phyloP scores from a whole-genome alignment of 768 basidiomycete species.

The Collybia nuda region DNA sequence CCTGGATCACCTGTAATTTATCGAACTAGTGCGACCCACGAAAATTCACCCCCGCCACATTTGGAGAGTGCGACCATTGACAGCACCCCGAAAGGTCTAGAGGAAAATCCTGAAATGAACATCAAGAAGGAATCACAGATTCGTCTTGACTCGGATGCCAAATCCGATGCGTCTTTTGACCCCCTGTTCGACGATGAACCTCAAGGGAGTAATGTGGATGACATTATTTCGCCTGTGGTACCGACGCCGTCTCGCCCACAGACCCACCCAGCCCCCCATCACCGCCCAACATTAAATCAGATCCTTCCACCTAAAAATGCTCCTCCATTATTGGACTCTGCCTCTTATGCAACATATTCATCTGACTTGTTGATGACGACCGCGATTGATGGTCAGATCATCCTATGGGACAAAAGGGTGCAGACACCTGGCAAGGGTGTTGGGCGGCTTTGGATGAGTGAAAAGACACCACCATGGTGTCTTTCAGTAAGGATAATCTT shows the following conservation, averaged over 20 bases:
- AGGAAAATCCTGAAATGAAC: conserved; percentile 8
- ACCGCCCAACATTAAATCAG: conserved; percentile 15
- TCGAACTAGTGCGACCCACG: conserved; percentile 3
- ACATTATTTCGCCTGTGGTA: conserved; percentile 7
- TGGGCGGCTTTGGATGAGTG: conserved; percentile 84
- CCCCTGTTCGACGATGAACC: conserved; percentile 89
- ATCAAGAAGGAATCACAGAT: conserved; percentile 12
- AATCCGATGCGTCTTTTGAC: conserved; percentile 81
- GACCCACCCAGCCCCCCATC: background rate
- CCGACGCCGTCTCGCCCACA: conserved; percentile 1
- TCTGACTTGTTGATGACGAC: conserved; percentile 86
- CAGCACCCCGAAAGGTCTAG: conserved; percentile 14
- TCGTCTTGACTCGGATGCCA: conserved; percentile 51
- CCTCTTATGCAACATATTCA: conserved; percentile 65
- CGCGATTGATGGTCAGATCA: conserved; percentile 88
- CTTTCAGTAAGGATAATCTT: conserved; percentile 65
- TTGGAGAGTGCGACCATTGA: conserved; percentile 13
- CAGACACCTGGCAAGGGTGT: conserved; percentile 66
- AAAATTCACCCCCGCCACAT: conserved; percentile 2
- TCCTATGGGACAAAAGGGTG: conserved; percentile 87
- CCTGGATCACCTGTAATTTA: conserved; percentile 15
- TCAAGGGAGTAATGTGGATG: conserved; percentile 29
- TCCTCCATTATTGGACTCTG: conserved; percentile 67
- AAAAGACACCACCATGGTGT: conserved; percentile 95
- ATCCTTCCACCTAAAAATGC: conserved; percentile 63